Conservation (phyloP, 169 alveolate genomes). For the Plasmodium relictum region DNA sequence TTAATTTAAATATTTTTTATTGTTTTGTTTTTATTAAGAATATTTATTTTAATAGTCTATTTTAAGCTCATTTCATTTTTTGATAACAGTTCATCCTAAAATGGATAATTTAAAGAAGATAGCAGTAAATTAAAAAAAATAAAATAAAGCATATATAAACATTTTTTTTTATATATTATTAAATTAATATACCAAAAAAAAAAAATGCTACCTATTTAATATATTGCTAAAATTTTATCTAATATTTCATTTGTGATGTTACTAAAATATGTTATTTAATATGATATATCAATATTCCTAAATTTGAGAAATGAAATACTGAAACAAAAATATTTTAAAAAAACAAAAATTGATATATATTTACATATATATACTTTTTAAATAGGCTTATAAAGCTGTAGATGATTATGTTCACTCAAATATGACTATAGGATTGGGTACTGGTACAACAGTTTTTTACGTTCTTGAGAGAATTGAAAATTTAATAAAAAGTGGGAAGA, state of each 20-base stretch:
- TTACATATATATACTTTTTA: not conserved
- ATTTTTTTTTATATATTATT: not conserved
- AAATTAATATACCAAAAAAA: not conserved
- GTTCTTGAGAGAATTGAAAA: constrained; percentile 88
- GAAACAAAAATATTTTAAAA: too few relatives aligned
- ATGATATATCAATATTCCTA: too few relatives aligned
- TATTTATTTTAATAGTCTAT: too few relatives aligned
- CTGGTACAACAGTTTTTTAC: constrained; percentile 88
- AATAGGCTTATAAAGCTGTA: constrained; percentile 87
- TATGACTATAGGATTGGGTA: constrained; percentile 89
- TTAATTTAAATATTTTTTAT: too few relatives aligned
- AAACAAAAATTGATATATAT: too few relatives aligned
- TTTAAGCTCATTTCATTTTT: not conserved
- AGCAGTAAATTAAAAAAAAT: constrained; percentile 43
- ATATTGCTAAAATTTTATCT: too few relatives aligned
- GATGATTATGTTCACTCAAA: constrained; percentile 84
- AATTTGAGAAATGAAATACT: too few relatives aligned
- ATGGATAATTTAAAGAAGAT: constrained; percentile 58
- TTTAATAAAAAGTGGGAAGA: constrained; percentile 77
- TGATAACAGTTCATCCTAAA: not conserved
- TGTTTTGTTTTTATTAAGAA: too few relatives aligned
- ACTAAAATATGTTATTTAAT: too few relatives aligned
- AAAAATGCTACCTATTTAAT: too few relatives aligned
- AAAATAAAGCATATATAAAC: not conserved
- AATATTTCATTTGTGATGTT: too few relatives aligned